Evolutionary conservation across 1,284 basidiomycete genomes (phyloP).

Genomic region (Coriolopsis trogii): DNA sequence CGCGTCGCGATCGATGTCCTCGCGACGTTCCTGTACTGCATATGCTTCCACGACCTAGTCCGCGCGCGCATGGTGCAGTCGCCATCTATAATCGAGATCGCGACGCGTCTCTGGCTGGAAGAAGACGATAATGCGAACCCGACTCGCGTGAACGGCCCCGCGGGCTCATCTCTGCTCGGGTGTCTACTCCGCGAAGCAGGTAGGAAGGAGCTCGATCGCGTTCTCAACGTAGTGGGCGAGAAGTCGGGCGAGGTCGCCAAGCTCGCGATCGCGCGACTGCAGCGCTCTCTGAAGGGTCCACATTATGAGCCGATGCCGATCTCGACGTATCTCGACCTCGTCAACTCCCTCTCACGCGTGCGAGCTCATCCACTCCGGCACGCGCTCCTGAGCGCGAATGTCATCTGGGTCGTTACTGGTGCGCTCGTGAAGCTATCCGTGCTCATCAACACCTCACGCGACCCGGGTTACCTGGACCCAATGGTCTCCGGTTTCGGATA

Average conservation of each 20-base stretch:
- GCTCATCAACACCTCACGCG: conserved; percentile 25
- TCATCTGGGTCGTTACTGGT: conserved; percentile 35
- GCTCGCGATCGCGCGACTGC: conserved; percentile 33
- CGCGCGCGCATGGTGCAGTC: conserved; percentile 35
- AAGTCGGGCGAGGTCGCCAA: conserved; percentile 34
- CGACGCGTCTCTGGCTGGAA: conserved; percentile 38
- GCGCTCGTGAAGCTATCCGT: conserved; percentile 33
- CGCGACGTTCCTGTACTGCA: conserved; percentile 33
- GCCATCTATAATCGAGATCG: conserved; percentile 37
- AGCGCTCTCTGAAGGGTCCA: conserved; percentile 20
- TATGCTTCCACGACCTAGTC: conserved; percentile 32
- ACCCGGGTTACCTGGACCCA: conserved; percentile 28
- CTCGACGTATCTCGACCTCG: conserved; percentile 35
- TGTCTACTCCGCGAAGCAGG: conserved; percentile 31
- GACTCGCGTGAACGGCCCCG: conserved; percentile 30
- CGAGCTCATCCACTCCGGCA: conserved; percentile 35
- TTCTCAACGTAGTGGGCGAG: conserved; percentile 31
- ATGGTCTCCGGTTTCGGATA: conserved; percentile 38
- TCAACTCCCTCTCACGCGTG: conserved; percentile 35
- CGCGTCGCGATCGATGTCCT: conserved; percentile 35
- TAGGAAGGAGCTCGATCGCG: conserved; percentile 31
- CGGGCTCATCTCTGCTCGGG: conserved; percentile 35
- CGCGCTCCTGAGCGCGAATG: conserved; percentile 36
- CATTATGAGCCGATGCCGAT: conserved; percentile 11
- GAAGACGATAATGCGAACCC: conserved; percentile 35